These are phyloP conservation scores for Chlorella sp. DNA, from an alignment of 139 green algal genomes.

Conservation along the genomic window DNA sequence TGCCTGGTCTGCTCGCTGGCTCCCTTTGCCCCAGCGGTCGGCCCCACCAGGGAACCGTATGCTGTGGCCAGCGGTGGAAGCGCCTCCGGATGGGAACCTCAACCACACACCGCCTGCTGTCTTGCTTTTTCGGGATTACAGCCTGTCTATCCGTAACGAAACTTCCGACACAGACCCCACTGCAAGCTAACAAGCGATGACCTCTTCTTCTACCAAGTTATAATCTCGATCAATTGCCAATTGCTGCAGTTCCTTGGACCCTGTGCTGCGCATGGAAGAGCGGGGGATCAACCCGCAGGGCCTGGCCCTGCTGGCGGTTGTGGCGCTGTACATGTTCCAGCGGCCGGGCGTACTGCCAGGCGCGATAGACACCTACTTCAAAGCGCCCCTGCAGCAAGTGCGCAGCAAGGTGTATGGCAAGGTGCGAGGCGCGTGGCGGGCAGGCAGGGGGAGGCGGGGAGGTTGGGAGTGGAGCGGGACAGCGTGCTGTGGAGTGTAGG, in stretches of 20 bases:
- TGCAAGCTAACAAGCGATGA: no score
- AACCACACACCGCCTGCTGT: no score
- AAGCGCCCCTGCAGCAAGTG: conserved; percentile 61
- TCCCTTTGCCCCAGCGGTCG: no score
- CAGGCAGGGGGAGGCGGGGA: not conserved
- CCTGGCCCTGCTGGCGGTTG: conserved; percentile 56
- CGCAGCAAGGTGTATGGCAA: conserved; percentile 44
- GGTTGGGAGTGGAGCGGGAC: not conserved
- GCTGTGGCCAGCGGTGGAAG: no score
- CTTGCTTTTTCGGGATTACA: no score
- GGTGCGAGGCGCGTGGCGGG: conserved; percentile 7
- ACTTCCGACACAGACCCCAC: no score
- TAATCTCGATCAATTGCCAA: no score
- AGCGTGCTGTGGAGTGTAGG: no score
- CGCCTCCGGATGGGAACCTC: no score
- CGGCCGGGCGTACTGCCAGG: conserved; percentile 83
- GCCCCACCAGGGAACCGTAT: no score
- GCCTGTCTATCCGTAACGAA: no score
- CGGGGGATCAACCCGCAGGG: conserved; percentile 69
- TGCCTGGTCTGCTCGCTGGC: not conserved
- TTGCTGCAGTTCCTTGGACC: conserved; percentile 84
- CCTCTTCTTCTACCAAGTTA: no score
- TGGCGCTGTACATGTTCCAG: conserved; percentile 69
- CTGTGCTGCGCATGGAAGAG: conserved; percentile 80
- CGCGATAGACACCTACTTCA: conserved; percentile 85